A percentile compares a stretch with the other conserved stretches of the same genome.
phyloP scores from a whole-genome alignment of 2,329 filamentous ascomycete genomes.

The Trichoderma koningiopsis region DNA sequence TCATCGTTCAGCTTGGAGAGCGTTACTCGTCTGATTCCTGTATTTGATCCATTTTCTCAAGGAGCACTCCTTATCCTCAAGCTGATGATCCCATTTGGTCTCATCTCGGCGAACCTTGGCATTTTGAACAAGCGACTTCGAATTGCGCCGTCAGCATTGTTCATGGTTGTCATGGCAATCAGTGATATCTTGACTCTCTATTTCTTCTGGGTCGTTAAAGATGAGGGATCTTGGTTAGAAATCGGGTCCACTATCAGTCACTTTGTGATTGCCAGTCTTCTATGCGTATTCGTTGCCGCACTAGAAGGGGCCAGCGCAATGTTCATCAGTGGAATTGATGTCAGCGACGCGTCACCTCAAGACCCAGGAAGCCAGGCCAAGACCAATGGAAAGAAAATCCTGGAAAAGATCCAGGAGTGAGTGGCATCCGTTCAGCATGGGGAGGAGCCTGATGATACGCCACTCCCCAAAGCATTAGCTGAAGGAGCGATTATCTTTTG shows the following conservation, averaged over 20 bases:
- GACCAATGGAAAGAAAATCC: background rate
- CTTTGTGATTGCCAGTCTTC: slow-evolving; percentile 85
- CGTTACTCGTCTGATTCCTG: slow-evolving; percentile 80
- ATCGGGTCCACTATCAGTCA: slow-evolving; percentile 97
- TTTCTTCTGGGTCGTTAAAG: slow-evolving; percentile 97
- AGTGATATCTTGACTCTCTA: slow-evolving; percentile 90
- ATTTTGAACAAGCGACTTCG: slow-evolving; percentile 83
- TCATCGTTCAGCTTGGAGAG: slow-evolving; percentile 93
- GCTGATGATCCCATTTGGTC: slow-evolving; percentile 86
- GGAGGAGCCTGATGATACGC: background rate
- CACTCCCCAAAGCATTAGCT: background rate
- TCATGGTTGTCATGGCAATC: slow-evolving; percentile 91
- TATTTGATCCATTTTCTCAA: slow-evolving; percentile 94
- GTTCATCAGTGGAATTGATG: slow-evolving; percentile 79
- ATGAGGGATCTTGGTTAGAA: slow-evolving; percentile 96
- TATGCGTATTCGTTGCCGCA: slow-evolving; percentile 88
- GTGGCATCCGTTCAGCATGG: background rate
- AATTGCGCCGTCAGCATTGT: slow-evolving; percentile 83
- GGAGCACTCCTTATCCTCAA: slow-evolving; percentile 85
- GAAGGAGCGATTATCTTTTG: background rate
- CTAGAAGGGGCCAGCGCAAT: slow-evolving; percentile 83
- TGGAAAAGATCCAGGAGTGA: background rate
- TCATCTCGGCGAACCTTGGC: slow-evolving; percentile 92
- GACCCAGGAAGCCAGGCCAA: background rate
- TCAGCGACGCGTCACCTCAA: slow-evolving; percentile 38